Percentiles rank a stretch among this genome's conserved stretches.
Evolutionary conservation across 78 protist genomes (phyloP).

Genomic region (Anaeramoeba ignava): DNA sequence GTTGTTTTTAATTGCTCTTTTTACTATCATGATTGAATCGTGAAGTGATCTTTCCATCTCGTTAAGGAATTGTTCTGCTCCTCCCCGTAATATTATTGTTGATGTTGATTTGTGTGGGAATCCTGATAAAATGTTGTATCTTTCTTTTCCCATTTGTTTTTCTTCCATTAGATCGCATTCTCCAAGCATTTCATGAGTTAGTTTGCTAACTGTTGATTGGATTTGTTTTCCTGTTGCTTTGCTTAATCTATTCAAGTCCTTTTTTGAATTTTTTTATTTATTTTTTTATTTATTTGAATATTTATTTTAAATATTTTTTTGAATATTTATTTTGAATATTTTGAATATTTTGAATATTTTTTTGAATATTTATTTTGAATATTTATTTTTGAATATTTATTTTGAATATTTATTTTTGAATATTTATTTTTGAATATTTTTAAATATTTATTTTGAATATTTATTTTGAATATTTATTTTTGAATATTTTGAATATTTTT

Average conservation of each 20-base stretch:
- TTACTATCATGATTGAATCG: slow-evolving; percentile 91
- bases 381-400: no score
- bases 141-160: slow-evolving; percentile 23
- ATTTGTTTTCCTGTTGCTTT: slow-evolving; percentile 65
- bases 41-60: slow-evolving; percentile 96
- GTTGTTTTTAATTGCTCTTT: slow-evolving; percentile 71
- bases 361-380: no score
- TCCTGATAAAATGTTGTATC: slow-evolving; percentile 92
- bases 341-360: no score
- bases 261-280: no score
- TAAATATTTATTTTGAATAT: background rate
- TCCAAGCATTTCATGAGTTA: slow-evolving; percentile 40
- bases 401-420: no score
- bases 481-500: background rate
- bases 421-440: no score
- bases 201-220: slow-evolving; percentile 76
- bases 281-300: no score
- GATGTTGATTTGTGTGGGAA: slow-evolving; percentile 59
- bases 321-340: no score
- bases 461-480: no score
- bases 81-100: slow-evolving; percentile 97
- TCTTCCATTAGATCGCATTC: slow-evolving; percentile 10
- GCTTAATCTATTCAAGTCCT: slow-evolving; percentile 74
- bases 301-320: no score
- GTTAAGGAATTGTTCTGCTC: slow-evolving; percentile 88